Conservation (phyloP, 345 rosid genomes). For the Punica granatum region DNA sequence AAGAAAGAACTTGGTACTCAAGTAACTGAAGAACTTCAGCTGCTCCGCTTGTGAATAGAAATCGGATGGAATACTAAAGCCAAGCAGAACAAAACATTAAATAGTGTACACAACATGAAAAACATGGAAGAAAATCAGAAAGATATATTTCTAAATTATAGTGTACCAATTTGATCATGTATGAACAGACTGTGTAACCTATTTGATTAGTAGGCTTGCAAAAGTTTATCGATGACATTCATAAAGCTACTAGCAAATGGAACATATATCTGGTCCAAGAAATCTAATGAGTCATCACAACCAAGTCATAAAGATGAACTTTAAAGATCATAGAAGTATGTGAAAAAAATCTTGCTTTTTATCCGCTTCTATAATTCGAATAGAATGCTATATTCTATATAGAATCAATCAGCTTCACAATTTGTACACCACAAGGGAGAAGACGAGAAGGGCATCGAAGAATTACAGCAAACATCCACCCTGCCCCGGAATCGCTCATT, state of each 20-base stretch:
- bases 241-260: not conserved
- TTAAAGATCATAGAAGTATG: not conserved
- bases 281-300: not conserved
- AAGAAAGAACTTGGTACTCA: not conserved
- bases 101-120: not conserved
- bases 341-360: not conserved
- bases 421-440: slow-evolving; percentile 55
- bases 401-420: slow-evolving; percentile 18
- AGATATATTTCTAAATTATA: not conserved
- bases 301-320: not conserved
- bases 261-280: not conserved
- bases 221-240: not conserved
- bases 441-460: slow-evolving; percentile 49
- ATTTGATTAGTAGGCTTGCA: not conserved
- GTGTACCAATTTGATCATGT: not conserved
- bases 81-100: too few relatives aligned
- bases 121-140: not conserved
- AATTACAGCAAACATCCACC: slow-evolving; percentile 61
- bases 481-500: slow-evolving; percentile 43
- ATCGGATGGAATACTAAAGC: not conserved
- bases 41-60: not conserved
- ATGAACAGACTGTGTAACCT: not conserved
- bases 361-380: not conserved
- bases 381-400: slow-evolving; percentile 17
- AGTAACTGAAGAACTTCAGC: not conserved